Base-by-base conservation (phyloP, 2,329 filamentous ascomycete genomes). In the Scorias spongiosa region DNA sequence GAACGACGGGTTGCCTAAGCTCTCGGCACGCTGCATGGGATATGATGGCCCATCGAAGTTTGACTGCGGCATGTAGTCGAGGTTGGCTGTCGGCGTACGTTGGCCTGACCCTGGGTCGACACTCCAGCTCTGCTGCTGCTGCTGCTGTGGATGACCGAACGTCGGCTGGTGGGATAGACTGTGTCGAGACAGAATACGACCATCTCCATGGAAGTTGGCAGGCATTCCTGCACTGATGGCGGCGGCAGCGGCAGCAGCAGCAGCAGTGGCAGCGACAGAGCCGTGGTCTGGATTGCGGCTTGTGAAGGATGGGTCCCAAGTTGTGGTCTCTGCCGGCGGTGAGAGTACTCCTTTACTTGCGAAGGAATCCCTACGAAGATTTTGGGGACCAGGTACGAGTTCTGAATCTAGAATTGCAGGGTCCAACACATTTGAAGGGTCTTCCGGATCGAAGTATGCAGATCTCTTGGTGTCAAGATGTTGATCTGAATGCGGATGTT, bases 61-160 rank as follows among this genome's bases (percentile, higher is more conserved):
- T 20, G 52, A 46, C 14, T 51, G 53, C 34, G 54, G 53, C 48
- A 57, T 51, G 54, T 84, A 80, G 55, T 84, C 83, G 43, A 77
- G 78, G 57, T 84, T 87, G 50, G 76, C 69, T 48, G 77, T 78
- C 48, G 86, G 81, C 6, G 84, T 89, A 61, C 78, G 81, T 49
- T 84, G 76, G 42, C 78, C 81, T 20, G 82, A 83, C 54, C 68
- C 70, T 42, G 72, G 72, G 53, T 77, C 72, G 38, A 65, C 71
- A 41, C 77, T 68, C 82, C 83, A 88, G 48, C 49, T 45, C 32
- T 40, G 68, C 58, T 42, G 65, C 60, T 50, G 51, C 49, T 68
- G 67, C 52, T 72, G 69, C 69, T 68, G 48, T 80, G 68, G 47
- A 77, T 40, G 43, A 15, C 28, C 38, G 36, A 12, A 12, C 17